These are phyloP conservation scores for Byssoonygena ceratinophila DNA, from an alignment of 2,329 filamentous ascomycete genomes.

Conservation along the genomic window DNA sequence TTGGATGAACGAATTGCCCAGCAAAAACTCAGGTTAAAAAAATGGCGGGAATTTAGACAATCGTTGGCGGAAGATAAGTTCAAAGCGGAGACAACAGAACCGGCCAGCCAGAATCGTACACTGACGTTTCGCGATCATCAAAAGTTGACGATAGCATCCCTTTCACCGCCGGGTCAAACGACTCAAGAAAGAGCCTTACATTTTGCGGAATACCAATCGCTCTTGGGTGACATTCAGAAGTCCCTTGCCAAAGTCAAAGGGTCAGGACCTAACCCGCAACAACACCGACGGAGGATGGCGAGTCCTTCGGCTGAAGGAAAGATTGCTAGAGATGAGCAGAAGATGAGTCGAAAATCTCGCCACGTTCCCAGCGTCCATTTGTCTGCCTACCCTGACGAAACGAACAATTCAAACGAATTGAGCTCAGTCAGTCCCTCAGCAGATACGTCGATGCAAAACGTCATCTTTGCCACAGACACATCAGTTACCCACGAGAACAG, in stretches of 20 bases:
- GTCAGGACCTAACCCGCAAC: not conserved
- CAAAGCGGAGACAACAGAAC: not conserved
- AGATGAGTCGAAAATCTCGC: too few species aligned
- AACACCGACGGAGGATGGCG: not conserved
- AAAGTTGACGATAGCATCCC: constrained; percentile 30
- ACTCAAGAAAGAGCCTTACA: constrained; percentile 10
- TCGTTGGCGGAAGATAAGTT: constrained; percentile 12
- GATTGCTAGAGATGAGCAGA: not conserved
- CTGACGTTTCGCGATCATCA: constrained; percentile 30
- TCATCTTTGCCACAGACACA: not conserved
- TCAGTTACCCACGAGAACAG: not conserved
- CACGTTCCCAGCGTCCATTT: not conserved
- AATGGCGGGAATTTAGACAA: constrained; percentile 60
- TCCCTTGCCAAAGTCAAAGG: constrained; percentile 8
- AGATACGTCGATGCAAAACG: not conserved
- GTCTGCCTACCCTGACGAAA: not conserved
- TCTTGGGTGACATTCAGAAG: constrained; percentile 28
- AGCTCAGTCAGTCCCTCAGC: not conserved
- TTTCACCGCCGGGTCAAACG: constrained; percentile 17
- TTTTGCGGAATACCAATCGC: constrained; percentile 24
- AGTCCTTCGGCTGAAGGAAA: not conserved
- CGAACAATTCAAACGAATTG: not conserved
- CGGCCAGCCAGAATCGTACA: not conserved
- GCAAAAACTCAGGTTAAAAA: constrained; percentile 58
- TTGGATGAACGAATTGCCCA: constrained; percentile 56